Percentiles rank a stretch among this genome's conserved stretches.
Conservation (phyloP, 2,329 filamentous ascomycete genomes). For the Penicillium digitatum region DNA sequence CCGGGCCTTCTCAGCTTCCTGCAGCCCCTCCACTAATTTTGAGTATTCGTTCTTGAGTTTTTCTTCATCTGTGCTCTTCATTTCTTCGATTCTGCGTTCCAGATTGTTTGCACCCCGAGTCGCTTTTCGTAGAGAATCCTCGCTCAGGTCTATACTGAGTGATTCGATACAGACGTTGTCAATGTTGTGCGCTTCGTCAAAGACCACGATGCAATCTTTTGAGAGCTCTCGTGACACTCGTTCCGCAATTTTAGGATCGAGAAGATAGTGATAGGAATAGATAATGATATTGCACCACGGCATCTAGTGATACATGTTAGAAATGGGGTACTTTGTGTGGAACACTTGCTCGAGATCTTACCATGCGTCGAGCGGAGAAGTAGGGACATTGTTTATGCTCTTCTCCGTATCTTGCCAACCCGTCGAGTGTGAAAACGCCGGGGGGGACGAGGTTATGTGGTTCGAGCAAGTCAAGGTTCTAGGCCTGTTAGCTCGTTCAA, state of each 20-base stretch:
- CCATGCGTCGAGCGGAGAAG: slow-evolving; percentile 92
- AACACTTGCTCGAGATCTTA: slow-evolving; percentile 36
- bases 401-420: slow-evolving; percentile 82
- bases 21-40: slow-evolving; percentile 86
- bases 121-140: slow-evolving; percentile 88
- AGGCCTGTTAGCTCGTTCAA: slow-evolving; percentile 21
- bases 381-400: slow-evolving; percentile 96
- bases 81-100: slow-evolving; percentile 84
- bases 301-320: slow-evolving; percentile 60
- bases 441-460: slow-evolving; percentile 92
- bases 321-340: neutral
- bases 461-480: slow-evolving; percentile 91
- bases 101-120: slow-evolving; percentile 86
- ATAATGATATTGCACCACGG: slow-evolving; percentile 99
- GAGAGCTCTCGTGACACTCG: slow-evolving; percentile 91
- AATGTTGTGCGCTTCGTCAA: slow-evolving; percentile 98
- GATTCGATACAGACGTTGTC: slow-evolving; percentile 99
- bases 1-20: slow-evolving; percentile 81
- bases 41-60: slow-evolving; percentile 94
- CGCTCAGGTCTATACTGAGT: slow-evolving; percentile 91
- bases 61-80: slow-evolving; percentile 92
- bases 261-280: slow-evolving; percentile 96
- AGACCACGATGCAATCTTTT: slow-evolving; percentile 97
- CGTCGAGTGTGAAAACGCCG: slow-evolving; percentile 93
- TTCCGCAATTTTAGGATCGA: slow-evolving; percentile 97